Conservation (phyloP, 2,329 filamentous ascomycete genomes). For the Botrytis tulipae region DNA sequence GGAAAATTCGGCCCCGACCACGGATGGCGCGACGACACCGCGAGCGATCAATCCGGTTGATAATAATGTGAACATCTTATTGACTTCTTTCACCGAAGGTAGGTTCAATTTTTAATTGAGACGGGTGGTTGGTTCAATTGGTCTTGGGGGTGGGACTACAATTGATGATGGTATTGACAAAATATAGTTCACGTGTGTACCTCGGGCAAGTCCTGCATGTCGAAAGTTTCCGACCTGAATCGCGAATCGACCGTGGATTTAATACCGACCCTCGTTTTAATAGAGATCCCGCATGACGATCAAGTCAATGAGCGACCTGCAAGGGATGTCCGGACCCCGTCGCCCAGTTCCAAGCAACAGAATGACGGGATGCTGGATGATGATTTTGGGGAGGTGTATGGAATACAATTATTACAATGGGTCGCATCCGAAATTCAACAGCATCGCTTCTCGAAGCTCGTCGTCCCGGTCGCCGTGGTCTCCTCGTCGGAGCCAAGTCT, state of each 20-base stretch:
- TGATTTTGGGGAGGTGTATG: constrained; percentile 46
- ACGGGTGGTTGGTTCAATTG: constrained; percentile 16
- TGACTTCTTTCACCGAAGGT: constrained; percentile 53
- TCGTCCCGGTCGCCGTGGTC: constrained; percentile 48
- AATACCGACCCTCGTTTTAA: constrained; percentile 54
- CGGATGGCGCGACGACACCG: constrained; percentile 23
- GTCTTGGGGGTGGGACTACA: constrained; percentile 5
- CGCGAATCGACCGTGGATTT: constrained; percentile 46
- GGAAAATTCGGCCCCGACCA: constrained; percentile 24
- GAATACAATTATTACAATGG: constrained; percentile 47
- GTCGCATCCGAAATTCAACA: constrained; percentile 50
- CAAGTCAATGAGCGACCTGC: constrained; percentile 38
- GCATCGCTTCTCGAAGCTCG: constrained; percentile 47
- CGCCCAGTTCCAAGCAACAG: constrained; percentile 38
- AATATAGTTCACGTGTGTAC: constrained; percentile 52
- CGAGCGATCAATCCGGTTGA: constrained; percentile 41
- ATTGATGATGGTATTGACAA: constrained; percentile 26
- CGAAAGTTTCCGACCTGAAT: constrained; percentile 51
- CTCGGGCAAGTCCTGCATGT: constrained; percentile 51
- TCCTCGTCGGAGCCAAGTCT: constrained; percentile 38
- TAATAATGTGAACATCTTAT: constrained; percentile 48
- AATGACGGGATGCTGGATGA: constrained; percentile 42
- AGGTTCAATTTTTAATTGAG: constrained; percentile 13
- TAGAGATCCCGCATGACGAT: constrained; percentile 50
- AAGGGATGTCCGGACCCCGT: constrained; percentile 37